Percentiles rank a stretch among this genome's conserved stretches.
Evolutionary conservation across 495 filamentous ascomycete species (phyloP).

Genomic region (Cercophora sp.): DNA sequence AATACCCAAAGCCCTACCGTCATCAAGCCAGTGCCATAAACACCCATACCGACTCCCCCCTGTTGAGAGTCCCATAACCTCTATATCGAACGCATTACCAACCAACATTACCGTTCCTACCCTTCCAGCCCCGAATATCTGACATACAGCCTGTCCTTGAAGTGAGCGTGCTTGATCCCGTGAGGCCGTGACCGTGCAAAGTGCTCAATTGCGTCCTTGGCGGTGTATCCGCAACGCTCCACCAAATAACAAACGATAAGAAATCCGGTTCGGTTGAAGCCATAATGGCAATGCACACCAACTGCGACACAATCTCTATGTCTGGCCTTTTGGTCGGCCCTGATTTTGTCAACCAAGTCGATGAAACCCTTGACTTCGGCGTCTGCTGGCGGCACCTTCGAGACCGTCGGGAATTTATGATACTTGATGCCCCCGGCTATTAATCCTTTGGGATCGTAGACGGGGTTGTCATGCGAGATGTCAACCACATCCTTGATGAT

Average conservation of each 20-base stretch:
- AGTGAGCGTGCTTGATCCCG: conserved; percentile 87
- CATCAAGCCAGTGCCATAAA: no score
- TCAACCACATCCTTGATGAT: conserved; percentile 74
- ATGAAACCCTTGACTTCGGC: conserved; percentile 77
- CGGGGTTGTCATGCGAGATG: conserved; percentile 81
- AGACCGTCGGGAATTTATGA: conserved; percentile 85
- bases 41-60: no score
- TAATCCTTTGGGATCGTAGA: conserved; percentile 76
- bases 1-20: no score
- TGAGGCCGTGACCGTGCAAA: conserved; percentile 71
- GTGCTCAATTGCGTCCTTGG: conserved; percentile 75
- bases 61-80: no score
- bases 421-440: conserved; percentile 71
- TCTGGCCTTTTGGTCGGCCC: conserved; percentile 42
- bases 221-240: conserved; percentile 66
- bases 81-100: no score
- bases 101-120: no score
- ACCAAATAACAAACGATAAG: conserved; percentile 89
- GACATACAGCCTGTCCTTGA: conserved; percentile 80
- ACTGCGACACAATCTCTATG: conserved; percentile 48
- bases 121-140: conserved; percentile 51
- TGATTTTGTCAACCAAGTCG: conserved; percentile 68
- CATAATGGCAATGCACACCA: conserved; percentile 93
- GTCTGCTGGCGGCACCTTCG: conserved; percentile 79
- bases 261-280: conserved; percentile 88